Evolutionary conservation across 257 asterid genomes (phyloP).

Genomic region (Solanum habrochaites): DNA sequence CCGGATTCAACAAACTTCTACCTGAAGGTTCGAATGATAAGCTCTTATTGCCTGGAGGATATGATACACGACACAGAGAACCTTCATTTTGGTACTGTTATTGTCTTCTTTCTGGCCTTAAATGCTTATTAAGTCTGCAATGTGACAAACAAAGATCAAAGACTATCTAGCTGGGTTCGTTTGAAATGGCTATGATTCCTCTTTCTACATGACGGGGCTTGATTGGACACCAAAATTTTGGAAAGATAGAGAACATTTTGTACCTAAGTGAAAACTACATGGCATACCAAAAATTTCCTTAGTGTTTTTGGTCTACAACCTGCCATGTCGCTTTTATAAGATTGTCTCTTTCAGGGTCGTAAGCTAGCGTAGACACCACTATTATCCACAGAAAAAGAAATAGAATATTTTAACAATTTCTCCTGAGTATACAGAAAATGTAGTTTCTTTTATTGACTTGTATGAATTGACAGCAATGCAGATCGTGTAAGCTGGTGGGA

Average conservation of each 20-base stretch:
- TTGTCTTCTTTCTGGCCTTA: neutral
- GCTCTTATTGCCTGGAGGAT: constrained; percentile 42
- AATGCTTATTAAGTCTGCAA: neutral
- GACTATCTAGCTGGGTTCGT: neutral
- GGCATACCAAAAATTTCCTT: neutral
- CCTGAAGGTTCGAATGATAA: constrained; percentile 9
- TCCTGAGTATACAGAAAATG: neutral
- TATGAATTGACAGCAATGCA: constrained; percentile 58
- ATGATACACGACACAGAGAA: constrained; percentile 70
- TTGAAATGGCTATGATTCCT: neutral
- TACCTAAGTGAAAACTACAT: neutral
- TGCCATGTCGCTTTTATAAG: neutral
- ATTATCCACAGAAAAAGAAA: neutral
- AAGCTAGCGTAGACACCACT: neutral
- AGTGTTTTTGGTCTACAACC: neutral
- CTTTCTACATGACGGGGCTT: neutral
- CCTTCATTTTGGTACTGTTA: constrained; percentile 65
- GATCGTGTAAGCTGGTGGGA: constrained; percentile 94
- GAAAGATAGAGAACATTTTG: neutral
- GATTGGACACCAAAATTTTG: neutral
- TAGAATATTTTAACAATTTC: neutral
- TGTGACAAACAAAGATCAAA: neutral
- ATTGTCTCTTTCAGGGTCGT: neutral
- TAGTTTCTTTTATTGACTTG: neutral
- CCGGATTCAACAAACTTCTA: constrained; percentile 8